Base-by-base conservation (phyloP, 441 rosid species). In the Pelargonium cotyledonis region DNA sequence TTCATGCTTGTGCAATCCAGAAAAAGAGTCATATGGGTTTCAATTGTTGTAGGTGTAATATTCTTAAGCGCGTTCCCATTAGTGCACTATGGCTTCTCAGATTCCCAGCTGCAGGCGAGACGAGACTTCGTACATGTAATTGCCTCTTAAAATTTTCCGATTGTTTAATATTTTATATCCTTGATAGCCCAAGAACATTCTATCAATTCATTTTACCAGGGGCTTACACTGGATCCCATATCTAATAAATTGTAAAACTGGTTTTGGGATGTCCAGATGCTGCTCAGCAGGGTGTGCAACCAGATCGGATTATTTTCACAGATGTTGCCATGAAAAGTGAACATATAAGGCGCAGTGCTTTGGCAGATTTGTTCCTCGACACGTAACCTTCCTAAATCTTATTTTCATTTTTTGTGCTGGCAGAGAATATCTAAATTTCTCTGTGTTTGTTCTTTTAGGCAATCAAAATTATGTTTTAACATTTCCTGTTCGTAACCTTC, bases 81-180 rank as follows among this genome's bases (percentile, higher is more conserved):
- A 87, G 97, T 85, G 98, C 95, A 46, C 87, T 95, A 64, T 95
- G 99, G 99, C 99, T 95, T 65, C 97, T 95, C 46, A 89, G 92
- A 71, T 95, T 95, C 75, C 99, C 99, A 35, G 97, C 99, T 70
- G 97, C 99, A 1, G 99, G 99, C 64, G 99, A 95, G 81, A 87
- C 78, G 84, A 89, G 95, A 80, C 85, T 95, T 43, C 91, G 98
- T 12, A 57, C 88, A 69, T 90, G 99, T 95, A 84, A 21, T 96
- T 80, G 38, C 14, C 40, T 15, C 41, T 26, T 58, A 64, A 9
- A 63, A 7, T 63, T 38, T 63, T 26, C 6, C 8, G 5, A 21
- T 61, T 10, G 35, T 29, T 63, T 63, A 58, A 21, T 58, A 23
- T 19, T 19, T 58, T 58, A 58, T 58, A 8, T 35, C 23, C 21